Evolutionary conservation across 2,329 filamentous ascomycete genomes (phyloP).

Genomic region (Aspergillus pseudoviridinutans): DNA sequence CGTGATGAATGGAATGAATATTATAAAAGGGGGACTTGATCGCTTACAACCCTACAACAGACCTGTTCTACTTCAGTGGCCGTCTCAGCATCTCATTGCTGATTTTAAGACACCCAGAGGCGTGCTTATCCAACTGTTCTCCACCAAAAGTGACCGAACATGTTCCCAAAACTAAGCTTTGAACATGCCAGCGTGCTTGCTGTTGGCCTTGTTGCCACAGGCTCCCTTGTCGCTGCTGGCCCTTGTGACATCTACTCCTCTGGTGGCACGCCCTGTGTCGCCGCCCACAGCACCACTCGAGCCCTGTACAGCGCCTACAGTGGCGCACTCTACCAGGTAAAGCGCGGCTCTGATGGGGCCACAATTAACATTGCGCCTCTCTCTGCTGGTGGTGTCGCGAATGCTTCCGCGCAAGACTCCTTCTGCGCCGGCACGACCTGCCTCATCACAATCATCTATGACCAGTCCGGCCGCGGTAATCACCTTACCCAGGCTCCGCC

Average conservation of each 20-base stretch:
- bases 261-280: slow-evolving; percentile 59
- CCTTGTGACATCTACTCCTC: slow-evolving; percentile 61
- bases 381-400: slow-evolving; percentile 58
- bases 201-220: slow-evolving; percentile 33
- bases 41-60: background rate
- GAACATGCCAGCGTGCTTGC: slow-evolving; percentile 24
- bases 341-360: slow-evolving; percentile 49
- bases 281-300: slow-evolving; percentile 63
- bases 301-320: slow-evolving; percentile 54
- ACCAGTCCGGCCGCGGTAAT: slow-evolving; percentile 60
- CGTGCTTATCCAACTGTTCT: background rate
- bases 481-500: slow-evolving; percentile 61
- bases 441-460: slow-evolving; percentile 61
- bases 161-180: slow-evolving; percentile 28
- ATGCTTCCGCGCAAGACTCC: slow-evolving; percentile 56
- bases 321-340: slow-evolving; percentile 58
- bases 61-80: background rate
- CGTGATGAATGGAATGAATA: background rate
- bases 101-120: background rate
- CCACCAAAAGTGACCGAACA: slow-evolving; percentile 18
- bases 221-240: slow-evolving; percentile 47
- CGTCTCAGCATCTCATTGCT: background rate
- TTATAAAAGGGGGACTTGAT: background rate
- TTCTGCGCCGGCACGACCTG: slow-evolving; percentile 62
- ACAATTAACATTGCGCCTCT: slow-evolving; percentile 50